Evolutionary conservation across 2,329 filamentous ascomycete species (phyloP), one percentile per base, ranked within the genome.

Genomic region (Zasmidium angulare): DNA sequence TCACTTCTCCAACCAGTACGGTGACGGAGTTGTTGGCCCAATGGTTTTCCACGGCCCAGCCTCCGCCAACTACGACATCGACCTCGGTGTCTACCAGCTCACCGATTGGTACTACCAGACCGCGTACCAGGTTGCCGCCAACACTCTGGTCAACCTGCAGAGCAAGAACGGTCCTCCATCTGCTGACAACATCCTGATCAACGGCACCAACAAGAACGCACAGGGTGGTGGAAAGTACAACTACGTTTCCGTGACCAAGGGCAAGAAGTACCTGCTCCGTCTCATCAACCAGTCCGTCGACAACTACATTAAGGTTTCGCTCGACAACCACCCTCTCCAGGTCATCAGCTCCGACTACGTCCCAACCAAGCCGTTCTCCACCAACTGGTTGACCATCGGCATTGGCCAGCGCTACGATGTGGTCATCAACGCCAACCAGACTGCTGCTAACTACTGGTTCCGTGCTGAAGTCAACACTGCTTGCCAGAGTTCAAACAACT

Each of bases 21-120:
- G 80, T 9, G 78, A 86, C 53, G 86, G 86, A 1, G 72, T 87
- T 1, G 77, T 83, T 29, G 86, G 86, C 0, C 79, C 78, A 3
- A 82, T 89, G 29, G 72, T 87, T 22, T 84, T 88, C 66, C 79
- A 86, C 57, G 85, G 85, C 0, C 85, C 85, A 0, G 77, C 79
- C 0, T 80, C 81, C 2, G 75, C 78, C 12, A 78, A 84, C 63
- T 87, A 87, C 64, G 85, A 89, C 60, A 77, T 82, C 51, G 87
- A 89, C 66, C 75, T 88, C 0, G 86, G 87, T 2, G 72, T 78
- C 17, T 65, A 88, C 2, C 75, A 85, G 26, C 65, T 88, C 2
- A 80, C 78, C n/a, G 87, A 90, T 67, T 89, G 86, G 85, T 66
- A 60, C 47, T 53, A 74, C 20, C 78, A 79, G 19, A 66, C 63